A percentile compares a stretch with the other conserved stretches of the same genome.
phyloP scores from a whole-genome alignment of 306 rosid species.

The Leucaena leucocephala region DNA sequence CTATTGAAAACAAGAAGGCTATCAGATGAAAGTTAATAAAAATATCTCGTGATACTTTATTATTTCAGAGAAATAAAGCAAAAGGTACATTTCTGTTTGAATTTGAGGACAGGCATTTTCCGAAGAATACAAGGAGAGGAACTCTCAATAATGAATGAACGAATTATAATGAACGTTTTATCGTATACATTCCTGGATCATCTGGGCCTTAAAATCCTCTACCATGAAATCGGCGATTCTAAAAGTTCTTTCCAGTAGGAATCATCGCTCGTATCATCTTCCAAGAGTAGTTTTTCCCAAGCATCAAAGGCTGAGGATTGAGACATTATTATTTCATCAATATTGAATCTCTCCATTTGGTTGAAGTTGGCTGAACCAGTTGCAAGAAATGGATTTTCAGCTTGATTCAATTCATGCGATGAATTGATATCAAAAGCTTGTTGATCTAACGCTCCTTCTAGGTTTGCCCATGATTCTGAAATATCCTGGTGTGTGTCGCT shows the following conservation, averaged over 20 bases:
- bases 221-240: constrained; percentile 44
- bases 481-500: constrained; percentile 26
- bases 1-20: background rate
- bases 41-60: too few relatives aligned
- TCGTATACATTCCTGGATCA: constrained; percentile 20
- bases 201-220: constrained; percentile 30
- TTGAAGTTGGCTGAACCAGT: constrained; percentile 34
- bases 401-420: constrained; percentile 25
- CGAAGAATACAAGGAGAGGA: too few relatives aligned
- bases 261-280: constrained; percentile 53
- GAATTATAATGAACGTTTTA: constrained; percentile 12
- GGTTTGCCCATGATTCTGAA: constrained; percentile 41
- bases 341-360: constrained; percentile 50
- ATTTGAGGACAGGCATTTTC: too few relatives aligned
- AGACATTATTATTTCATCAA: background rate
- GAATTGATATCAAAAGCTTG: constrained; percentile 26
- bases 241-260: constrained; percentile 84
- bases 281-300: constrained; percentile 73
- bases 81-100: too few relatives aligned
- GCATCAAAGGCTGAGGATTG: constrained; percentile 51
- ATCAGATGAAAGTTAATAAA: background rate
- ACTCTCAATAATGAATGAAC: background rate
- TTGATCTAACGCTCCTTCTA: constrained; percentile 38
- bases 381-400: constrained; percentile 40
- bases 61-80: too few relatives aligned